These are phyloP conservation scores for Lojkania enalia DNA, from an alignment of 2,329 filamentous ascomycete genomes.

Conservation along the genomic window DNA sequence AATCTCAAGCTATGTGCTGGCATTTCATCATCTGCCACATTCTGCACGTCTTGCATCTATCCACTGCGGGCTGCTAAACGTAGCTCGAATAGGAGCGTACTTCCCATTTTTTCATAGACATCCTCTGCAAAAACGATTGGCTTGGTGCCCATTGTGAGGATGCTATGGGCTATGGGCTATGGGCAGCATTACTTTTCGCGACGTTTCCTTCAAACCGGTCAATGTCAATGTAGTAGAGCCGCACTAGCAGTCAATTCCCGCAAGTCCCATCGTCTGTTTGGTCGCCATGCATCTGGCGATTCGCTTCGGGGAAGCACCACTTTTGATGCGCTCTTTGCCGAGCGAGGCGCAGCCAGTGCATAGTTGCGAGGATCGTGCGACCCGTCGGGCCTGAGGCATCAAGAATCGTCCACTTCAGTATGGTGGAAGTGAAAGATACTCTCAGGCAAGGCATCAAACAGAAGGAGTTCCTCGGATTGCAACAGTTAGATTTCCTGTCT, in stretches of 20 bases:
- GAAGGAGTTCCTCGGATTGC: no score
- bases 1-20: slow-evolving; percentile 30
- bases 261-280: slow-evolving; percentile 14
- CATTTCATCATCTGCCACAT: slow-evolving; percentile 16
- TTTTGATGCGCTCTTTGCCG: slow-evolving; percentile 29
- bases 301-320: slow-evolving; percentile 22
- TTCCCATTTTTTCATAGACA: slow-evolving; percentile 20
- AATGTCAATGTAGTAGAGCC: slow-evolving; percentile 42
- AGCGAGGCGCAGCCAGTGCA: slow-evolving; percentile 42
- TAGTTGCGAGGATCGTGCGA: slow-evolving; percentile 11
- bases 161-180: background rate
- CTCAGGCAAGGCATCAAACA: no score
- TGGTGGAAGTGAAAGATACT: no score
- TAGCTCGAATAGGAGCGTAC: slow-evolving; percentile 17
- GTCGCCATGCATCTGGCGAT: slow-evolving; percentile 22
- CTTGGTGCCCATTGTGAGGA: slow-evolving; percentile 26
- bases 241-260: slow-evolving; percentile 26
- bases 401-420: background rate
- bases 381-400: slow-evolving; percentile 39
- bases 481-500: background rate
- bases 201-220: slow-evolving; percentile 26
- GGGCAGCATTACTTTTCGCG: background rate
- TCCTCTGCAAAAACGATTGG: slow-evolving; percentile 34
- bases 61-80: slow-evolving; percentile 3
- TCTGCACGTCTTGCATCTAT: slow-evolving; percentile 11